A percentile compares a stretch with the other conserved stretches of the same genome.
phyloP scores from a whole-genome alignment of 2,329 filamentous ascomycete species.

The Pyricularia sp. region DNA sequence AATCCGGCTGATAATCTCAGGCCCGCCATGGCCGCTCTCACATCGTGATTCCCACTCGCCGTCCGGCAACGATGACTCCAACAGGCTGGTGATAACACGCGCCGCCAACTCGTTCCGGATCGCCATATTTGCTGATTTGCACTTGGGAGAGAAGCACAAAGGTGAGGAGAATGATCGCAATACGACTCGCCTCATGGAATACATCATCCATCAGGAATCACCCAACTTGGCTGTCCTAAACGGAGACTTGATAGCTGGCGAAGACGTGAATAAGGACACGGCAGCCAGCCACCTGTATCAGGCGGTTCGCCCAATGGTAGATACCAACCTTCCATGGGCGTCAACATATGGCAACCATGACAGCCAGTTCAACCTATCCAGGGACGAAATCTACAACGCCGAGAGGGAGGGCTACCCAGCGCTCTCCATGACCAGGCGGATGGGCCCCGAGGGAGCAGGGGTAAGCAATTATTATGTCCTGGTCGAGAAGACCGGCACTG shows the following conservation, averaged over 20 bases:
- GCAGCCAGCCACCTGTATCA: constrained; percentile 48
- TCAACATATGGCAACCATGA: constrained; percentile 56
- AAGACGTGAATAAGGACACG: constrained; percentile 48
- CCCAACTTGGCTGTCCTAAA: constrained; percentile 59
- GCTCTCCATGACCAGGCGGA: constrained; percentile 16
- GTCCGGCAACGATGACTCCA: neutral
- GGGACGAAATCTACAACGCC: constrained; percentile 21
- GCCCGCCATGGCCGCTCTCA: neutral
- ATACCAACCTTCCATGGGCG: constrained; percentile 44
- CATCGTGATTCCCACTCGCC: neutral
- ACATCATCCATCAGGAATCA: constrained; percentile 45
- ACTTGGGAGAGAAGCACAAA: constrained; percentile 42
- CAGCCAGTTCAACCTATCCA: constrained; percentile 27
- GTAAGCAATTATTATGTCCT: constrained; percentile 39
- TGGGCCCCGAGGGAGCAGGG: constrained; percentile 24
- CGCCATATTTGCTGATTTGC: constrained; percentile 44
- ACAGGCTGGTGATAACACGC: constrained; percentile 1
- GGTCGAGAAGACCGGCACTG: constrained; percentile 24
- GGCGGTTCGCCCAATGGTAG: constrained; percentile 47
- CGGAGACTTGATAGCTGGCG: constrained; percentile 62
- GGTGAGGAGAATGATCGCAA: constrained; percentile 43
- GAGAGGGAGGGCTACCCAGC: constrained; percentile 21
- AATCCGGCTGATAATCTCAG: neutral
- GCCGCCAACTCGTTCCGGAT: constrained; percentile 9
- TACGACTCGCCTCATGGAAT: constrained; percentile 45